Evolutionary conservation across 2,329 filamentous ascomycete genomes (phyloP), one percentile per base, ranked within the genome.

Genomic region (Podosphaera fusca): DNA sequence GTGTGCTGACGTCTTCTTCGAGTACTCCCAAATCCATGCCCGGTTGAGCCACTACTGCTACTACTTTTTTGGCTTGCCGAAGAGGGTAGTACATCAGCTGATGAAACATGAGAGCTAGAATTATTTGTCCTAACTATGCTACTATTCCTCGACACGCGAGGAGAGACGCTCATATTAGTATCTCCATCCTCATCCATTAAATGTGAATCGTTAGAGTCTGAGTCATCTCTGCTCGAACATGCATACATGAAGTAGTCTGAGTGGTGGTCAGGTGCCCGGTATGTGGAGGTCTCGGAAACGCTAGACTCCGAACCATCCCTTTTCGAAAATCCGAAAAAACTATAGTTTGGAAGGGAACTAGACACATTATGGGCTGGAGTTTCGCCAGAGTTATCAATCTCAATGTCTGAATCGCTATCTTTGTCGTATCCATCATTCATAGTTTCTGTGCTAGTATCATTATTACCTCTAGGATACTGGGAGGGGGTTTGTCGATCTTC

Each of bases 381-480:
- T 30, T 30, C 21, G 21, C 21, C 29, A 29, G 47, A 30, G 33
- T 30, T n/a, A 50, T 50, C 30, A 31, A n/a, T 65, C 56, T 65
- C 61, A 12, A 64, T 61, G 29, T 56, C 47, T n/a, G 60, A 64
- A 57, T 64, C 62, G 45, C 63, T 66, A 34, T 65, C 61, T 30
- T 62, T 61, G 12, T 64, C 64, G 10, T 57, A 34, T 29, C 58
- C 62, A 45, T 60, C 59, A 14, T 58, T 58, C 9, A 55, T 56
- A 36, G 5, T 50, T 29, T 31, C 46, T 50, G 21, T 50, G 3
- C 46, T 31, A 50, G 46, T 29, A 29, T 50, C 46, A 50, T 50
- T 50, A 29, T n/a, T 50, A 21, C 21, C 21, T 21, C 21, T 21
- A 21, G 21, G 21, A 30, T 29, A n/a, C 33, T 31, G 47, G 12